A percentile compares a stretch with the other conserved stretches of the same genome.
phyloP scores from a whole-genome alignment of 2,329 filamentous ascomycete species.

The Aspergillus cejpii region DNA sequence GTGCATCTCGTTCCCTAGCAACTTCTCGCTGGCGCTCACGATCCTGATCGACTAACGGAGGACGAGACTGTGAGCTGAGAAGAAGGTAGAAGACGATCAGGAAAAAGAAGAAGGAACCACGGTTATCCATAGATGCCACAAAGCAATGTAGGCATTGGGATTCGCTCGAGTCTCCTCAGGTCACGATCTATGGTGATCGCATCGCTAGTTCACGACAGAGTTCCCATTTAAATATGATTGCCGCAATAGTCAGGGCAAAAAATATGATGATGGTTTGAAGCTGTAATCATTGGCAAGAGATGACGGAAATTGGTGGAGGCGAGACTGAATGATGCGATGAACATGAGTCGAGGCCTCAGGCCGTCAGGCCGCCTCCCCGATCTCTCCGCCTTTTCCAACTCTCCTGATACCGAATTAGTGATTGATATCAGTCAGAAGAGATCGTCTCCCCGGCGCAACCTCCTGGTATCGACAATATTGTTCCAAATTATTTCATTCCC shows the following conservation, averaged over 20 bases:
- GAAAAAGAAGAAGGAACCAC: conserved; percentile 45
- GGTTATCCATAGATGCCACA: conserved; percentile 41
- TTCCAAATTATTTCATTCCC: not conserved
- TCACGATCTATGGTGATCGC: conserved; percentile 18
- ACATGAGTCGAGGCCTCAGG: conserved; percentile 21
- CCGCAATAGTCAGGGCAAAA: not conserved
- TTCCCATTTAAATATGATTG: not conserved
- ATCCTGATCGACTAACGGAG: conserved; percentile 36
- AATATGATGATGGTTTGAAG: conserved; percentile 1
- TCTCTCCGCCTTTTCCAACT: conserved; percentile 5
- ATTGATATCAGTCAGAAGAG: conserved; percentile 5
- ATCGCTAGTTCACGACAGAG: conserved; percentile 19
- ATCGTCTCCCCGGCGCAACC: not conserved
- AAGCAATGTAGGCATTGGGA: conserved; percentile 21
- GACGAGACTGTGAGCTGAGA: conserved; percentile 44
- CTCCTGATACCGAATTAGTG: conserved; percentile 12
- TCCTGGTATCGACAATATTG: not conserved
- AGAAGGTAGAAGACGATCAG: conserved; percentile 50
- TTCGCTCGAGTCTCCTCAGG: conserved; percentile 14
- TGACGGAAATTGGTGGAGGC: conserved; percentile 4
- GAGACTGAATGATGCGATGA: conserved; percentile 22
- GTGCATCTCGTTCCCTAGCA: conserved; percentile 45
- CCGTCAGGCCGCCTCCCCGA: not conserved
- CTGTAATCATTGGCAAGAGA: conserved; percentile 1
- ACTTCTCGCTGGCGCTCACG: conserved; percentile 46